These are phyloP conservation scores for Pseudofabraea citricarpa DNA, from an alignment of 2,329 filamentous ascomycete species.

Conservation along the genomic window DNA sequence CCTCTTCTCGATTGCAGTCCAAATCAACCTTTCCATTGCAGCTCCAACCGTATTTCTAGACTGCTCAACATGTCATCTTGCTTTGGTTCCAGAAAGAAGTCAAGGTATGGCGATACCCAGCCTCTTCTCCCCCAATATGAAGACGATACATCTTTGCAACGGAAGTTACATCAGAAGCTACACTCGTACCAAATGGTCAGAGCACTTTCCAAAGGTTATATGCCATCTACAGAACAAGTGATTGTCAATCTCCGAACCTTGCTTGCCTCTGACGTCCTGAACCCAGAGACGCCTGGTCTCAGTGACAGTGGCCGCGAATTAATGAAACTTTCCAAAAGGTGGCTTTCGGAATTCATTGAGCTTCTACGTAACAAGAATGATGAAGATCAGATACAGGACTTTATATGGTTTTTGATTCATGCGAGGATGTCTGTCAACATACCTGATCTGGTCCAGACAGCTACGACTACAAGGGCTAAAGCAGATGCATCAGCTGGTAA, in stretches of 20 bases:
- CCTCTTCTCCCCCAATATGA: constrained; percentile 79
- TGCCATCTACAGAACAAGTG: constrained; percentile 85
- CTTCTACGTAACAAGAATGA: constrained; percentile 77
- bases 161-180: constrained; percentile 78
- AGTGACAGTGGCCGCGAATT: constrained; percentile 74
- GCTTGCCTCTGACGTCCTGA: constrained; percentile 72
- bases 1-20: not conserved
- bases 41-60: no score
- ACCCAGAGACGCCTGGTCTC: constrained; percentile 67
- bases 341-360: constrained; percentile 76
- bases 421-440: constrained; percentile 67
- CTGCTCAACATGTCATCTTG: constrained; percentile 26
- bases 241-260: constrained; percentile 77
- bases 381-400: constrained; percentile 83
- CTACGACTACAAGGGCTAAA: constrained; percentile 57
- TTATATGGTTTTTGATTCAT: constrained; percentile 78
- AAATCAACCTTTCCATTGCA: no score
- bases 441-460: constrained; percentile 55
- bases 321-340: constrained; percentile 66
- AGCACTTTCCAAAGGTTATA: constrained; percentile 76
- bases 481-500: constrained; percentile 68
- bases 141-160: constrained; percentile 75
- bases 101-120: constrained; percentile 32
- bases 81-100: constrained; percentile 26
- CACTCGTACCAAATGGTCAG: constrained; percentile 90